Conservation (phyloP, 305 asterid genomes). For the Andrographis paniculata region DNA sequence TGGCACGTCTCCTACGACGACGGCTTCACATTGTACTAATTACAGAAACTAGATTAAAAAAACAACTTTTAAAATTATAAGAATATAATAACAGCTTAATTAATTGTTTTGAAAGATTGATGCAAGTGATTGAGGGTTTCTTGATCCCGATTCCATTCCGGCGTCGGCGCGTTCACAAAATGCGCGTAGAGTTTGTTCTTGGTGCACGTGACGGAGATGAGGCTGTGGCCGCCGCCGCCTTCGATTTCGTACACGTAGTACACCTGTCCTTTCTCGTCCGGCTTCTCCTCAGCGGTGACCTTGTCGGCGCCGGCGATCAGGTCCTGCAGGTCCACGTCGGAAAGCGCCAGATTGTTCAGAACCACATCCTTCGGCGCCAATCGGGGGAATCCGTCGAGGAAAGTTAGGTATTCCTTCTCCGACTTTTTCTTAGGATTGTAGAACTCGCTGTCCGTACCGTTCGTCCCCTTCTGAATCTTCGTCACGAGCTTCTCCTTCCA, state of each 20-base stretch:
- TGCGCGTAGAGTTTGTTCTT: slow-evolving; percentile 87
- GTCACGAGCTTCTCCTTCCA: slow-evolving; percentile 81
- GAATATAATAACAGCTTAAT: no score
- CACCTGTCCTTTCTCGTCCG: slow-evolving; percentile 69
- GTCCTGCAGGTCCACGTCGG: slow-evolving; percentile 82
- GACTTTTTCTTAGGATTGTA: slow-evolving; percentile 78
- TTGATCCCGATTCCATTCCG: slow-evolving; percentile 74
- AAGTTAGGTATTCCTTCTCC: slow-evolving; percentile 76
- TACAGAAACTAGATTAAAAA: no score
- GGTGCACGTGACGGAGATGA: slow-evolving; percentile 86
- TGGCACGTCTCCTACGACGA: slow-evolving; percentile 37
- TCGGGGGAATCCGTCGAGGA: slow-evolving; percentile 59
- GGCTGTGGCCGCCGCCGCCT: slow-evolving; percentile 61
- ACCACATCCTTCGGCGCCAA: slow-evolving; percentile 66
- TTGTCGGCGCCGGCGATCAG: slow-evolving; percentile 60
- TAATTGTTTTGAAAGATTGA: slow-evolving; percentile 71
- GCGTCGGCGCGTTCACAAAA: slow-evolving; percentile 75
- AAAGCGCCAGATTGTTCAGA: slow-evolving; percentile 71
- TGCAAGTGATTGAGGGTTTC: slow-evolving; percentile 69
- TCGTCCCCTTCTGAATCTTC: slow-evolving; percentile 77
- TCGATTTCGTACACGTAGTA: slow-evolving; percentile 81
- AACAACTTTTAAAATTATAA: no score
- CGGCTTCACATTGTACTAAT: slow-evolving; percentile 31
- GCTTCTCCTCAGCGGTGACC: slow-evolving; percentile 55
- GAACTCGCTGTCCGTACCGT: slow-evolving; percentile 89